Conservation (phyloP, 225 moss, liverwort and hornwort species). For the Takakia lepidozioides region DNA sequence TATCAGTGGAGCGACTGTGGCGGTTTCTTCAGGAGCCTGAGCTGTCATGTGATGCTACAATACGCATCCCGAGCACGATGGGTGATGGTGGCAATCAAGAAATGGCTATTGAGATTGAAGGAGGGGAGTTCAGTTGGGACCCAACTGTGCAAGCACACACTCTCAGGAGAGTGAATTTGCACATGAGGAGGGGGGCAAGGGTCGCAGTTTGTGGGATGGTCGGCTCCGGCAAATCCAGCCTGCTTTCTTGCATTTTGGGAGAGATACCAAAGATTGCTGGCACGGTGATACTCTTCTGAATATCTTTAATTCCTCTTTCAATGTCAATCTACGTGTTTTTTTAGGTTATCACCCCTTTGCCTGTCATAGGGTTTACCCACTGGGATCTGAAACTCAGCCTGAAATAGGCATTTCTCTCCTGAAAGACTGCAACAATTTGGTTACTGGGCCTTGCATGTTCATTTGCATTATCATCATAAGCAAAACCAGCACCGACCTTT, state of each 20-base stretch:
- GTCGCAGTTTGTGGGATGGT: constrained; percentile 78
- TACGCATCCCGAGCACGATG: constrained; percentile 2
- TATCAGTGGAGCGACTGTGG: constrained; percentile 24
- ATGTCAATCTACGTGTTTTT: not conserved
- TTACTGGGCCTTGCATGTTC: too few relatives aligned
- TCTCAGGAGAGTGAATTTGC: constrained; percentile 28
- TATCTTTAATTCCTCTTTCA: too few relatives aligned
- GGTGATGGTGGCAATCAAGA: constrained; percentile 1
- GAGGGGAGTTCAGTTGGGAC: constrained; percentile 33
- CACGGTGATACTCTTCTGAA: constrained; percentile 24
- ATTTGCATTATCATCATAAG: too few relatives aligned
- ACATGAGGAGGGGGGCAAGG: constrained; percentile 45
- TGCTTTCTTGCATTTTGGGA: constrained; percentile 72
- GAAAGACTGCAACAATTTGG: too few relatives aligned
- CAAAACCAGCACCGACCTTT: too few relatives aligned
- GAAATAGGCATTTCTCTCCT: too few relatives aligned
- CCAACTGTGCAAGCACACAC: constrained; percentile 10
- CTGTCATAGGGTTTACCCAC: too few relatives aligned
- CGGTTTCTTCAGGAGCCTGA: constrained; percentile 31
- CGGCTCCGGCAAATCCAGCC: constrained; percentile 85
- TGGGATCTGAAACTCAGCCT: too few relatives aligned
- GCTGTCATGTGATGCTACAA: constrained; percentile 22
- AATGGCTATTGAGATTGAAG: constrained; percentile 24
- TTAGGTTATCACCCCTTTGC: too few relatives aligned
- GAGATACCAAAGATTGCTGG: constrained; percentile 72